Conservation (phyloP, 2,329 filamentous ascomycete genomes). For the Dactylellina cionopaga region DNA sequence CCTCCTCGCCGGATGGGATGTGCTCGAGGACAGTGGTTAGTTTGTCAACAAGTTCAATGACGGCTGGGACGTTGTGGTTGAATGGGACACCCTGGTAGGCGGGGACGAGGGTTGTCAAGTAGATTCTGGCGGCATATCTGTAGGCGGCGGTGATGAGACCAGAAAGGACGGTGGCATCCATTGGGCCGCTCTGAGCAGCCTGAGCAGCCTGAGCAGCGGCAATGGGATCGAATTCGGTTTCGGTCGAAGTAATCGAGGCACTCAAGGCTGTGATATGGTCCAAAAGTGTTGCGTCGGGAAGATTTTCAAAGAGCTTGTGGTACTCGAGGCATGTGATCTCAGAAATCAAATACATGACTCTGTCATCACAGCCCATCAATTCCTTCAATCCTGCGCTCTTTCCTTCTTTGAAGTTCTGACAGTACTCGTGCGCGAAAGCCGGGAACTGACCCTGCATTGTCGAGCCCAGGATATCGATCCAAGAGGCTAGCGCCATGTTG, state of each 20-base stretch:
- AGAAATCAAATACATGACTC: slow-evolving; percentile 96
- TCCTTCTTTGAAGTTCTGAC: slow-evolving; percentile 81
- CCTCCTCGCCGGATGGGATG: slow-evolving; percentile 81
- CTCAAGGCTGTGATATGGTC: slow-evolving; percentile 88
- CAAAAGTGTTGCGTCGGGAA: slow-evolving; percentile 84
- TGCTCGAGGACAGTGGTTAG: slow-evolving; percentile 79
- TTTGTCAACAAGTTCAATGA: slow-evolving; percentile 78
- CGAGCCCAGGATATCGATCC: slow-evolving; percentile 96
- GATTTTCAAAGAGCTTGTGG: slow-evolving; percentile 80
- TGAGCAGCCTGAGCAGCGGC: too few species aligned
- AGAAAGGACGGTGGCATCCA: slow-evolving; percentile 83
- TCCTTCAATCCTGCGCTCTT: slow-evolving; percentile 80
- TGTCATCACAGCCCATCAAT: slow-evolving; percentile 97
- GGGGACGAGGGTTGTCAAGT: slow-evolving; percentile 93
- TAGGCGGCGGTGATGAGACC: slow-evolving; percentile 91
- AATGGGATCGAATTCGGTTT: slow-evolving; percentile 67
- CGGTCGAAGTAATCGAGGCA: slow-evolving; percentile 83
- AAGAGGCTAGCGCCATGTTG: slow-evolving; percentile 92
- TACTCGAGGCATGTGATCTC: slow-evolving; percentile 96
- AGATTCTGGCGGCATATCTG: slow-evolving; percentile 90
- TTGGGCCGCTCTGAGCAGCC: slow-evolving; percentile 73
- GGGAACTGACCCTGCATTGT: slow-evolving; percentile 90
- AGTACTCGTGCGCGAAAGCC: slow-evolving; percentile 91
- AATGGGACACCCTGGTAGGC: slow-evolving; percentile 68
- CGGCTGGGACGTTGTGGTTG: slow-evolving; percentile 77